These are phyloP conservation scores for Eimeria acervulina DNA, from an alignment of 169 alveolate genomes.

Conservation along the genomic window DNA sequence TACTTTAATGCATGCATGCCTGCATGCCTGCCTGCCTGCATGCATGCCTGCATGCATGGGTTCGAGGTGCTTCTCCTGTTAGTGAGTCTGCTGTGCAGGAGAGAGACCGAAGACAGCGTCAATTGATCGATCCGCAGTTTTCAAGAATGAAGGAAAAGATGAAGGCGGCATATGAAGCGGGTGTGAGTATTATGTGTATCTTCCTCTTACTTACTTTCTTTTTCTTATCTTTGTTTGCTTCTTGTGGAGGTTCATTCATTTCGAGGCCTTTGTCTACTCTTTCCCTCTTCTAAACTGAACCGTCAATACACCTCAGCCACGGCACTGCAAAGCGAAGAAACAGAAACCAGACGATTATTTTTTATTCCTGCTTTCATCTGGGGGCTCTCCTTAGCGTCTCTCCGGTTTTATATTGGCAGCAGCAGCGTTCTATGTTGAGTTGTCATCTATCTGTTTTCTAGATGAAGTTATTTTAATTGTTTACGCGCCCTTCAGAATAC, in stretches of 20 bases:
- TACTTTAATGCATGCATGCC: no score
- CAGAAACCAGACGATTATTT: no score
- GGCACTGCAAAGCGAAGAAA: no score
- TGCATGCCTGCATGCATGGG: no score
- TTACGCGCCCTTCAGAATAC: neutral
- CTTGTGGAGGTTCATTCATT: neutral
- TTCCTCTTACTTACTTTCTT: no score
- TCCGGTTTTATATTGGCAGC: neutral
- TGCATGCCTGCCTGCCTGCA: no score
- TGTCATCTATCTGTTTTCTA: no score
- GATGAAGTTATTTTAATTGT: neutral
- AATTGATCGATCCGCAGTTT: constrained; percentile 43
- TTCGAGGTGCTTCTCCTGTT: no score
- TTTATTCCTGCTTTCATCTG: neutral
- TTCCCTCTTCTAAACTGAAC: neutral
- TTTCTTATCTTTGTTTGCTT: no score
- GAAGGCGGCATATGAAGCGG: constrained; percentile 30
- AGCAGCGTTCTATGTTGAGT: neutral
- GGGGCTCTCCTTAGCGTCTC: neutral
- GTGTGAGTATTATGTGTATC: neutral
- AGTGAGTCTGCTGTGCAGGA: neutral
- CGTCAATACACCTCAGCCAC: no score
- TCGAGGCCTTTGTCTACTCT: neutral
- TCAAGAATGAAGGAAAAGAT: constrained; percentile 47
- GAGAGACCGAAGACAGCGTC: constrained; percentile 48